These are phyloP conservation scores for Quambalaria eucalypti DNA, from an alignment of 1,284 basidiomycete genomes.

Conservation along the genomic window DNA sequence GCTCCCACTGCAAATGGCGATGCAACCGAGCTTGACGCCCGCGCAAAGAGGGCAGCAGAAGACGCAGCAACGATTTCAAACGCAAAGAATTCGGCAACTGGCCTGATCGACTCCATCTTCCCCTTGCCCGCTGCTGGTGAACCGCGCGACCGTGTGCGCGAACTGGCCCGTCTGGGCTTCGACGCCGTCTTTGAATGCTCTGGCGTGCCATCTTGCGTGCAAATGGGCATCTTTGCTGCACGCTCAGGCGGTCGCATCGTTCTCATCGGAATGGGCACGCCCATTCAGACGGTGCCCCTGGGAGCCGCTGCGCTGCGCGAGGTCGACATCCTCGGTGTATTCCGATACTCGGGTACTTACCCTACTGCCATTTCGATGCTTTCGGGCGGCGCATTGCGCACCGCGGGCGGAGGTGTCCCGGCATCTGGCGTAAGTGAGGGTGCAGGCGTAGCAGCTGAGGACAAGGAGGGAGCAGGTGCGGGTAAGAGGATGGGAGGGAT, in stretches of 20 bases:
- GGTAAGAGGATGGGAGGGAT: slow-evolving; percentile 19
- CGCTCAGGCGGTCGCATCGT: slow-evolving; percentile 75
- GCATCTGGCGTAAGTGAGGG: neutral
- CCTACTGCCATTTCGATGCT: slow-evolving; percentile 56
- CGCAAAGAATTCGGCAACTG: slow-evolving; percentile 49
- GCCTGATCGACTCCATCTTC: slow-evolving; percentile 13
- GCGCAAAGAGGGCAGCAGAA: slow-evolving; percentile 56
- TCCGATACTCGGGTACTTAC: slow-evolving; percentile 70
- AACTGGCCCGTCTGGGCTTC: slow-evolving; percentile 58
- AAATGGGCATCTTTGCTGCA: slow-evolving; percentile 52
- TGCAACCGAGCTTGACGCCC: slow-evolving; percentile 29
- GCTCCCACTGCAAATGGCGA: neutral
- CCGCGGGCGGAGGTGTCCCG: slow-evolving; percentile 4
- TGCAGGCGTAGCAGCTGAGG: neutral
- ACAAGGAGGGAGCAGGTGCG: neutral
- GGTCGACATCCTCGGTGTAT: slow-evolving; percentile 85
- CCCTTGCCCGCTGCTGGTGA: neutral
- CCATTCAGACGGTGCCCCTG: slow-evolving; percentile 58
- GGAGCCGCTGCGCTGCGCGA: slow-evolving; percentile 74
- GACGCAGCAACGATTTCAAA: slow-evolving; percentile 52
- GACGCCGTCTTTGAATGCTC: slow-evolving; percentile 91
- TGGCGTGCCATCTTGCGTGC: slow-evolving; percentile 62
- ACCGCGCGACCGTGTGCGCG: neutral
- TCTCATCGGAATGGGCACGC: slow-evolving; percentile 86
- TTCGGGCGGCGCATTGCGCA: slow-evolving; percentile 18